A percentile compares a stretch with the other conserved stretches of the same genome.
These are phyloP conservation scores for Paramecium pentaurelia DNA, from an alignment of 73 alveolate genomes.

Conservation along the genomic window DNA sequence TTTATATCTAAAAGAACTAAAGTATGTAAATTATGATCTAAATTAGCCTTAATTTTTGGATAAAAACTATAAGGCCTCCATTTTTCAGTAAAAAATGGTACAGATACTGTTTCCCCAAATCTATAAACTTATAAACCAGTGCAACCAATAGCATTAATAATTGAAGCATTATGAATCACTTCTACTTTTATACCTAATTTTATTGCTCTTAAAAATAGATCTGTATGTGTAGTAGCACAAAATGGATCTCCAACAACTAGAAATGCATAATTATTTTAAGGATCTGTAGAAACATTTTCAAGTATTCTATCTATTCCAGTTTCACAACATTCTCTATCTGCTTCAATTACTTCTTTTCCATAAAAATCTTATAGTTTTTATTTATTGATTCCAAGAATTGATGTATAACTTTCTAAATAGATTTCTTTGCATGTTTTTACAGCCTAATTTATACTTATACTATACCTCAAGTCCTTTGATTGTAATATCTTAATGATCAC, in stretches of 20 bases:
- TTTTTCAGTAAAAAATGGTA: slow-evolving; percentile 98
- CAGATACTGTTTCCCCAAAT: slow-evolving; percentile 98
- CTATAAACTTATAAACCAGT: slow-evolving; percentile 97
- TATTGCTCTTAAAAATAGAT: slow-evolving; percentile 94
- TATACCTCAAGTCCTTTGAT: slow-evolving; percentile 96
- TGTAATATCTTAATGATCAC: slow-evolving; percentile 96
- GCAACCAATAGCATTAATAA: slow-evolving; percentile 94
- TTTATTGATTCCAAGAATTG: slow-evolving; percentile 89
- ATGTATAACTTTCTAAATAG: slow-evolving; percentile 94
- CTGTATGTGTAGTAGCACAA: slow-evolving; percentile 99
- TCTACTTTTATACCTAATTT: slow-evolving; percentile 93
- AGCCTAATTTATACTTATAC: slow-evolving; percentile 39
- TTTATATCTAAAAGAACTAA: slow-evolving; percentile 96
- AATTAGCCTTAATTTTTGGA: slow-evolving; percentile 91
- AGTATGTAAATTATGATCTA: slow-evolving; percentile 93
- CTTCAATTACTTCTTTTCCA: slow-evolving; percentile 89
- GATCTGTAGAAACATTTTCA: slow-evolving; percentile 78
- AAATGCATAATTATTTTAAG: slow-evolving; percentile 75
- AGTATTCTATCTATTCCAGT: slow-evolving; percentile 95
- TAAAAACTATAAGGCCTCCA: slow-evolving; percentile 99
- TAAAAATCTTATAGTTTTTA: slow-evolving; percentile 85
- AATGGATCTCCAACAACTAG: slow-evolving; percentile 99
- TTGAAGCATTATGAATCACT: slow-evolving; percentile 98
- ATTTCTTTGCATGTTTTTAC: slow-evolving; percentile 65
- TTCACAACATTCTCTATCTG: slow-evolving; percentile 99